Conservation (phyloP, 805 yeast genomes). For the Yamadazyma tumulicola region DNA sequence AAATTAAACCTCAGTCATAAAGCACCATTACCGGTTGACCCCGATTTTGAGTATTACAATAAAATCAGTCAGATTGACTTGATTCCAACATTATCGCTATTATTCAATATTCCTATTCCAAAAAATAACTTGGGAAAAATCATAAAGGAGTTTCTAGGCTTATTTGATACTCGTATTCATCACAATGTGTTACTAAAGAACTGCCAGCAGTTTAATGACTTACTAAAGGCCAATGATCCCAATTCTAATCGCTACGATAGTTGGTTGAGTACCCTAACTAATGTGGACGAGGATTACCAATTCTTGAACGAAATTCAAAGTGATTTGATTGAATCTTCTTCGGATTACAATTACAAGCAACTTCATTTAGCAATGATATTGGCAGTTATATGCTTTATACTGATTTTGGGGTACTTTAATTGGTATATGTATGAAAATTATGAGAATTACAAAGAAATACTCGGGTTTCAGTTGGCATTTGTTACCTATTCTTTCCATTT, state of each 20-base stretch:
- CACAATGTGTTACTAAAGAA: slow-evolving; percentile 47
- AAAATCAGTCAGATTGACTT: slow-evolving; percentile 64
- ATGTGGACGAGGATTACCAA: slow-evolving; percentile 12
- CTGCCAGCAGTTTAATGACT: slow-evolving; percentile 50
- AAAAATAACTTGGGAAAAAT: slow-evolving; percentile 72
- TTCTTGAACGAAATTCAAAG: slow-evolving; percentile 49
- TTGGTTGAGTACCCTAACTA: not conserved
- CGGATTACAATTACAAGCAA: slow-evolving; percentile 62
- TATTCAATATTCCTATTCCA: slow-evolving; percentile 66
- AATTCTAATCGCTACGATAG: not conserved
- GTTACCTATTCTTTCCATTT: slow-evolving; percentile 61
- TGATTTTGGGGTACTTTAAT: slow-evolving; percentile 22
- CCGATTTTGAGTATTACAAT: slow-evolving; percentile 51
- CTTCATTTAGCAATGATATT: slow-evolving; percentile 35
- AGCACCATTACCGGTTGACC: slow-evolving; percentile 38
- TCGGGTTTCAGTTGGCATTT: slow-evolving; percentile 13
- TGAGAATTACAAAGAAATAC: slow-evolving; percentile 5
- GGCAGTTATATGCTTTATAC: slow-evolving; percentile 25
- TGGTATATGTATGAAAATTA: slow-evolving; percentile 10
- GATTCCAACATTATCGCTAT: slow-evolving; percentile 64
- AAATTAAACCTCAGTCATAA: slow-evolving; percentile 13
- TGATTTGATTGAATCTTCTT: slow-evolving; percentile 54
- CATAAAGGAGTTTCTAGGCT: slow-evolving; percentile 51
- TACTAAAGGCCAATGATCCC: slow-evolving; percentile 29
- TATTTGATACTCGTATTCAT: slow-evolving; percentile 43